Evolutionary conservation across 306 rosid genomes (phyloP), one percentile per base, ranked within the genome.

Genomic region (Corylus americana): DNA sequence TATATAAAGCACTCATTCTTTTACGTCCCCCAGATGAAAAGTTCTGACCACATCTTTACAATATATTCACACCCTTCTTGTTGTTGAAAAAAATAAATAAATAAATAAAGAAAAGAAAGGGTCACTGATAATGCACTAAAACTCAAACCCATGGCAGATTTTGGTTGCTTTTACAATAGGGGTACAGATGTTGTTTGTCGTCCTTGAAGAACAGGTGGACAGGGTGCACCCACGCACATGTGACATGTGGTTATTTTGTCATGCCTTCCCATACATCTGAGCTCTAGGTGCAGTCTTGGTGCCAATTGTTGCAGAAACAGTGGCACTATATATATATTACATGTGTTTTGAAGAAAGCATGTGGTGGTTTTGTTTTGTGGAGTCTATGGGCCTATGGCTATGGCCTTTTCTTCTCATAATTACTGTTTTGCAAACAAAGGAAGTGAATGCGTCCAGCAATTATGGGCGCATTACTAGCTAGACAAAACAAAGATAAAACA

Each of bases 11-110:
- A 37, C 76, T 57, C 20, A 58, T 73, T 68, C 69, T 78, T 61
- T 64, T 29, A 67, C 78, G 49, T 55, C 71, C 76, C 63, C 59
- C 71, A 45, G 75, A 58, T 70, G 48, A 79, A 42, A 82, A 49
- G 54, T 73, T 76, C 82, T 42, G 74, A 73, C 31, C 67, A 78
- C 45, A 12, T 39, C 47, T 77, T 42, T 51, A 37, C 57, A 31
- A 31, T 31, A 31, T 31, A 51, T 80, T 55, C 45, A 35, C 73
- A 62, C 58, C 5, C 75, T 57, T 62, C 3, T 31, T 31, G 3
- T 31, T 2, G 35, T 2, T 31, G 4, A 0, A 31, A 55, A n/a
- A 20, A 79, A 54, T 37, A 6, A 63, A 22, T 2, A 3, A 17
- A 14, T 5, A 14, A 54, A 7, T 6, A 17, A 54, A 61, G 11